Evolutionary conservation across 129 eudicot genomes (phyloP), one percentile per base, ranked within the genome.

Genomic region (Lonicera japonica): DNA sequence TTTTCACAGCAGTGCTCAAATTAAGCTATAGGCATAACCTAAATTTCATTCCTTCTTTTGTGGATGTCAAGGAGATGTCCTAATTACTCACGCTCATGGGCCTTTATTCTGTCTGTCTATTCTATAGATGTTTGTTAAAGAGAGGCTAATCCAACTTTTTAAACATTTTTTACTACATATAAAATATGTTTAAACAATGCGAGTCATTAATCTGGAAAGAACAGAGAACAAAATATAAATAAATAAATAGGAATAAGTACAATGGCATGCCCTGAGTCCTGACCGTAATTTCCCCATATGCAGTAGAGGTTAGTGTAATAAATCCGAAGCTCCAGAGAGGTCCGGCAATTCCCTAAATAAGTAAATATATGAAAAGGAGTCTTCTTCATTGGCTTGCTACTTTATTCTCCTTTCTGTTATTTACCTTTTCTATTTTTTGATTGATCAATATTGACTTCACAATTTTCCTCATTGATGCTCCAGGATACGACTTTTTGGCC

Each of bases 401-500:
- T 50, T 50, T 50, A 50, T 17, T 17, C 55, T 50, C 21, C 21
- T 14, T 16, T 50, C 9, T 50, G 36, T 29, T 29, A 2, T 29
- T 43, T 43, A 43, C 50, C 2, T 8, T 43, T 43, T 43, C 50
- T 50, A n/a, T 17, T 12, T 15, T 14, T 5, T 50, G 19, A 50
- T 50, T 3, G 5, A 50, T 14, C 21, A 5, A 17, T 12, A 17
- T 50, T 50, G 55, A 50, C 21, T 50, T 50, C 55, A n/a, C 14
- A 7, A 13, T 25, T 29, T 36, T 43, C 21, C 47, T 67, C 55
- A 25, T 59, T 18, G 17, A 70, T 67, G 61, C 40, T 64, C 73
- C 70, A 86, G 97, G 86, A 80, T 69, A 76, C 92, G 22, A 11
- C 69, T 16, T 60, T 76, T 47, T 90, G 97, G 97, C 97, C 95